phyloP scores from a whole-genome alignment of 495 filamentous ascomycete species.

The Glarea lozoyensis region DNA sequence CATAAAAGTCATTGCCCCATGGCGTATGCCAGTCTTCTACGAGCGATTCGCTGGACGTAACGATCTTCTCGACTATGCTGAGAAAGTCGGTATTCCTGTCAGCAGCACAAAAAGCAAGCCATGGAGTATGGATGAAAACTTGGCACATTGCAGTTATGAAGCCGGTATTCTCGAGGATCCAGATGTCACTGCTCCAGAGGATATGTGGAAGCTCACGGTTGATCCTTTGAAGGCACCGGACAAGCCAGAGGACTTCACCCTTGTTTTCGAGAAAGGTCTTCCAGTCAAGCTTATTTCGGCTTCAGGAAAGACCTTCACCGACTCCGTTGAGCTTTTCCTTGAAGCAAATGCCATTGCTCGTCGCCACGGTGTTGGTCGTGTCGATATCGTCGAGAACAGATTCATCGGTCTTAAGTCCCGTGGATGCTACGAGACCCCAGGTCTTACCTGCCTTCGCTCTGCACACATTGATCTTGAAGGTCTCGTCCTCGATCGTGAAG shows the following conservation, averaged over 20 bases:
- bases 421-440: constrained; percentile 82
- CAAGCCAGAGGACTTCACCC: constrained; percentile 63
- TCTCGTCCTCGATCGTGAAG: constrained; percentile 74
- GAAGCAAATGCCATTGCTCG: constrained; percentile 70
- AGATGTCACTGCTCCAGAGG: constrained; percentile 53
- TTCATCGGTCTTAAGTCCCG: constrained; percentile 80
- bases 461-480: constrained; percentile 82
- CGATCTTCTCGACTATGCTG: constrained; percentile 83
- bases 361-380: constrained; percentile 71
- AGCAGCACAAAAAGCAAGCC: constrained; percentile 80
- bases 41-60: constrained; percentile 73
- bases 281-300: constrained; percentile 61
- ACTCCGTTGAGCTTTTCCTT: constrained; percentile 71
- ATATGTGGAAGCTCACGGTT: constrained; percentile 81
- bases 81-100: constrained; percentile 70
- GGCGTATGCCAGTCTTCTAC: constrained; percentile 80
- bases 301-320: constrained; percentile 58
- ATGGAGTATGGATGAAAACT: constrained; percentile 82
- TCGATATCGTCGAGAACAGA: constrained; percentile 89
- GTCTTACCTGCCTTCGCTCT: constrained; percentile 58
- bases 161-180: constrained; percentile 70
- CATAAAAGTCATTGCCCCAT: constrained; percentile 84
- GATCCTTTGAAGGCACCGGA: constrained; percentile 72
- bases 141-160: constrained; percentile 88
- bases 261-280: constrained; percentile 79